phyloP scores from a whole-genome alignment of 805 yeast genomes.

The Lachancea waltii region DNA sequence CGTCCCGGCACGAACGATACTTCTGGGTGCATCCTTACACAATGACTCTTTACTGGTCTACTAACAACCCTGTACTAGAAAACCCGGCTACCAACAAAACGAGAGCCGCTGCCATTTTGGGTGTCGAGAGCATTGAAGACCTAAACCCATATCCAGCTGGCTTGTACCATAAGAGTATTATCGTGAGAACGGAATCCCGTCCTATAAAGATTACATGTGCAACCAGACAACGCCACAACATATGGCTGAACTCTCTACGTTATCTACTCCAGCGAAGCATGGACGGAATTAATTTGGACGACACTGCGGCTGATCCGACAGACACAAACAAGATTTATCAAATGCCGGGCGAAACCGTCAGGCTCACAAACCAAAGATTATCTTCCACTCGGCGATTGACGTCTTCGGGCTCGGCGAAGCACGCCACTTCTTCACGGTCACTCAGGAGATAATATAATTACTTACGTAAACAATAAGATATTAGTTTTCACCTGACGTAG shows the following conservation, averaged over 20 bases:
- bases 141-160: constrained; percentile 87
- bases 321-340: constrained; percentile 29
- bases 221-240: constrained; percentile 78
- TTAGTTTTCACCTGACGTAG: not conserved
- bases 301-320: constrained; percentile 33
- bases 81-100: constrained; percentile 63
- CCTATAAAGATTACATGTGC: constrained; percentile 79
- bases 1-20: constrained; percentile 80
- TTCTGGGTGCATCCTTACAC: constrained; percentile 98
- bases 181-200: constrained; percentile 63
- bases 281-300: constrained; percentile 49
- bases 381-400: constrained; percentile 14
- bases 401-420: constrained; percentile 4
- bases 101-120: constrained; percentile 70
- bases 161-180: constrained; percentile 73
- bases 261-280: constrained; percentile 63
- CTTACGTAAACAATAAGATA: not conserved
- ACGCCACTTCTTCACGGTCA: constrained; percentile 2
- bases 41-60: constrained; percentile 84
- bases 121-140: constrained; percentile 76
- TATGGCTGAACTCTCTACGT: constrained; percentile 82
- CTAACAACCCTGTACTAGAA: constrained; percentile 65
- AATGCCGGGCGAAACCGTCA: constrained; percentile 20
- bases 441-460: not conserved
- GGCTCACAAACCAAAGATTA: constrained; percentile 14